Base-by-base conservation (phyloP, 2,329 filamentous ascomycete genomes). In the Trichoderma harzianum region DNA sequence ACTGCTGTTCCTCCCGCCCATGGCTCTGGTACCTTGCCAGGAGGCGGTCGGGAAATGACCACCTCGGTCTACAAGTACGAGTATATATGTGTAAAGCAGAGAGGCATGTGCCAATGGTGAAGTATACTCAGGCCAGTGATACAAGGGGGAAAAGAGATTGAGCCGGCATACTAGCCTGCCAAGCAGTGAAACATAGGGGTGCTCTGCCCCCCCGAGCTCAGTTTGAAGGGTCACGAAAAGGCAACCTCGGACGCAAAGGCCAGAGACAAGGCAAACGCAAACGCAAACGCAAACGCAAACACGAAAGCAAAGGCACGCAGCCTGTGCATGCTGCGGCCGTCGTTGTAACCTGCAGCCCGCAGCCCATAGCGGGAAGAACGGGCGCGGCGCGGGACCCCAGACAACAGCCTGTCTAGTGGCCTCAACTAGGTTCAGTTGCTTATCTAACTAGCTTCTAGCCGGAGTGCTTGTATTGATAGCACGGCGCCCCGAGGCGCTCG, bases 321-420 rank as follows among this genome's bases (percentile, higher is more conserved):
- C 75, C 78, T 71, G 76, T 80, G 79, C 79, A 78, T 79, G 72
- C 80, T 82, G 80, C 80, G 80, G 80, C 80, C 80, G 76, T 72
- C 76, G 80, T 80, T 82, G 80, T 79, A 79, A 77, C 80, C 79
- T 70, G 66, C 71, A 70, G 67, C 66, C 71, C 58, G 70, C 78
- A 71, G 66, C 71, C 74, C 74, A 79, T 77, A 78, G 78, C 76
- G 58, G 32, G 58, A 36, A 61, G 58, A 63, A 63, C 60, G 79
- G 78, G 78, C 78, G 78, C 75, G 74, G 75, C 73, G 73, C 78
- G 78, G 76, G 76, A 79, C 79, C 79, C 79, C 77, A 72, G 71
- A 70, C 51, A 43, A 43, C 47, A 62, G 53, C 28, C 7, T 18
- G 32, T 16, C 34, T 53, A 69, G 57, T 51, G 66, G 57, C 57